phyloP scores from a whole-genome alignment of 2,329 filamentous ascomycete species.

The Trichoderma asperellum region DNA sequence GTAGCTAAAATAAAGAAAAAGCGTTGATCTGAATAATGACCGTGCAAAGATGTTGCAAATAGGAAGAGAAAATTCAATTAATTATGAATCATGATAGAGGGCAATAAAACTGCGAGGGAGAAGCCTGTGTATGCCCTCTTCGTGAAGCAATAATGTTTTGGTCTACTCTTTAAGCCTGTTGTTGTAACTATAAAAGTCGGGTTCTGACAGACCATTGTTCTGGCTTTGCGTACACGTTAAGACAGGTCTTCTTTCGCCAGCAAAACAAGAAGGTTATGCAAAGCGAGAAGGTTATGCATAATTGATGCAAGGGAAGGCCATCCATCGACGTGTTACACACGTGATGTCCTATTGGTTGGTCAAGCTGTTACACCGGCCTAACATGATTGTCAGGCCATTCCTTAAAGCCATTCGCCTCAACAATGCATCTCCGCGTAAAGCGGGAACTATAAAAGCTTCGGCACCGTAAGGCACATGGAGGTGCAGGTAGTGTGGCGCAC shows the following conservation, averaged over 20 bases:
- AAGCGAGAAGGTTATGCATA: not conserved
- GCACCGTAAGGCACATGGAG: not conserved
- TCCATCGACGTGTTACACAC: too few relatives aligned
- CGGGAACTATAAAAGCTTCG: not conserved
- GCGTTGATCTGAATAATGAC: not conserved
- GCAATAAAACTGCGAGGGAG: constrained; percentile 16
- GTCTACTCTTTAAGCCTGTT: too few relatives aligned
- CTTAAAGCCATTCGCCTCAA: not conserved
- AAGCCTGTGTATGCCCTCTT: constrained; percentile 21
- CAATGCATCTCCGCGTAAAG: not conserved
- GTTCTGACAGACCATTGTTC: not conserved
- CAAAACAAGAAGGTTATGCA: not conserved
- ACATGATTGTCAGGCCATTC: not conserved
- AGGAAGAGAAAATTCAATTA: not conserved
- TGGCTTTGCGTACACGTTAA: not conserved
- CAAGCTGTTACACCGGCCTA: not conserved
- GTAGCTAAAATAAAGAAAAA: not conserved
- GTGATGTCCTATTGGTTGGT: not conserved
- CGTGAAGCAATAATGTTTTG: not conserved
- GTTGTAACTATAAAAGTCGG: too few relatives aligned
- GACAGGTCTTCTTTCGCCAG: not conserved
- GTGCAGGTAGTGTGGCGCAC: not conserved
- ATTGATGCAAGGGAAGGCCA: not conserved
- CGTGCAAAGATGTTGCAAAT: not conserved
- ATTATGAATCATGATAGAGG: not conserved